phyloP scores from a whole-genome alignment of 2,329 filamentous ascomycete species.

The Colletotrichum sp. region DNA sequence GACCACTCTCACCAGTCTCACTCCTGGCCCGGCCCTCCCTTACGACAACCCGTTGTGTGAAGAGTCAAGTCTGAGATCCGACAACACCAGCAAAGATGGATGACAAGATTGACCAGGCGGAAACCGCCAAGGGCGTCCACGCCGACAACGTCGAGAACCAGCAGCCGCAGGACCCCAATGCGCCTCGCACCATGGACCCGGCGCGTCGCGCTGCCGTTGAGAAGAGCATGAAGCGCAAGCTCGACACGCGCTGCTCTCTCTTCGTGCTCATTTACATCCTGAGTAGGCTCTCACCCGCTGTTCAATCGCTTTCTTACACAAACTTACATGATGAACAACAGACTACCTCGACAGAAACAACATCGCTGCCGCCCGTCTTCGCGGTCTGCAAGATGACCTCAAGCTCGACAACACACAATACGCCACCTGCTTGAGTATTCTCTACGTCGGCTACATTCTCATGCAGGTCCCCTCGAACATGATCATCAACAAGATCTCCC shows the following conservation, averaged over 20 bases:
- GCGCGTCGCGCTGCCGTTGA: conserved; percentile 64
- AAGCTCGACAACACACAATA: conserved; percentile 63
- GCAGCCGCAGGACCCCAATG: background rate
- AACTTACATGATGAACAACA: conserved; percentile 69
- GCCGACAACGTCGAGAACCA: conserved; percentile 7
- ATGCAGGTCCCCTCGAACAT: conserved; percentile 68
- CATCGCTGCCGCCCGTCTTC: conserved; percentile 70
- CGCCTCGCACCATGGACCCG: conserved; percentile 32
- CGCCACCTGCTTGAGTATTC: conserved; percentile 66
- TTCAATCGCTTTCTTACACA: no score
- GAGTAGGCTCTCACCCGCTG: conserved; percentile 12
- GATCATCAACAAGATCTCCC: conserved; percentile 58
- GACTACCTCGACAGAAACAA: conserved; percentile 74
- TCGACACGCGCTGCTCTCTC: conserved; percentile 71
- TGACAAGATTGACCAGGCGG: conserved; percentile 6
- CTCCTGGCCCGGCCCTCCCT: background rate
- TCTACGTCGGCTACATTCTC: conserved; percentile 71
- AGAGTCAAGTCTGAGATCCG: conserved; percentile 2
- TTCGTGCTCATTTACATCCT: conserved; percentile 78
- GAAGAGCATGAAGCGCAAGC: conserved; percentile 70
- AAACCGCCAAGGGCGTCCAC: background rate
- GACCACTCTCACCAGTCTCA: background rate
- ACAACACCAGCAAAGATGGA: conserved; percentile 10
- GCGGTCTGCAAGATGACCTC: conserved; percentile 68
- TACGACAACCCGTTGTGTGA: background rate